phyloP scores from a whole-genome alignment of 164 flowering plant genomes.

The Vitis labrusca region DNA sequence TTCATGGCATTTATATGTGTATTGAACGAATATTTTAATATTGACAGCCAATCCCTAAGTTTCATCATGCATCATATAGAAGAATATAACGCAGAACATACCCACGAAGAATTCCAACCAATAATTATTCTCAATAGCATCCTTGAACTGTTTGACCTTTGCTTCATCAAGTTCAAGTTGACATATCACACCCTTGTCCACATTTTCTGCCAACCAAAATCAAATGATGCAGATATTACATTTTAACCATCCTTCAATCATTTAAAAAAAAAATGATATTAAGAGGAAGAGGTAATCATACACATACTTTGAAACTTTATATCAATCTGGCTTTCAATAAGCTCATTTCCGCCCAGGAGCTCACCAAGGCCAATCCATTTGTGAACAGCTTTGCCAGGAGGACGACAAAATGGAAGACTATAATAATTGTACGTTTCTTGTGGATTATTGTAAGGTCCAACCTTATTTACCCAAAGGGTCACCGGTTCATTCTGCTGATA shows the following conservation, averaged over 20 bases:
- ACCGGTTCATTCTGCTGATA: conserved; percentile 77
- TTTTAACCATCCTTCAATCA: background rate
- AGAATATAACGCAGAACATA: conserved; percentile 31
- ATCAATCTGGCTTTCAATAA: conserved; percentile 87
- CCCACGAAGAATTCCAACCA: conserved; percentile 99
- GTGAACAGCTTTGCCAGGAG: conserved; percentile 60
- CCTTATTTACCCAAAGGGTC: conserved; percentile 96
- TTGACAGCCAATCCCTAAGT: too few species aligned
- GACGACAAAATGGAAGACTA: conserved; percentile 92
- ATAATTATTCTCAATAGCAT: conserved; percentile 88
- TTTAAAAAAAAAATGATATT: background rate
- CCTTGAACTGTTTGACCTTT: conserved; percentile 86
- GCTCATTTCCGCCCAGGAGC: conserved; percentile 98
- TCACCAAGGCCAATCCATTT: conserved; percentile 99
- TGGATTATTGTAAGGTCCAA: conserved; percentile 98
- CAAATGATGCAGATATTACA: background rate
- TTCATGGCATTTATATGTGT: too few species aligned
- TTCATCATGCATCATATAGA: background rate
- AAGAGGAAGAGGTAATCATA: background rate
- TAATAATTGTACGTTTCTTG: conserved; percentile 98
- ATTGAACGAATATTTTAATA: too few species aligned
- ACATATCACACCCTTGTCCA: conserved; percentile 69
- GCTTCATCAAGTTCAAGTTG: conserved; percentile 69
- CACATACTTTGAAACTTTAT: conserved; percentile 80
- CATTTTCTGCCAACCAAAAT: conserved; percentile 58